Base-by-base conservation (phyloP, 257 asterid genomes). In the Solanum corneliomulleri region DNA sequence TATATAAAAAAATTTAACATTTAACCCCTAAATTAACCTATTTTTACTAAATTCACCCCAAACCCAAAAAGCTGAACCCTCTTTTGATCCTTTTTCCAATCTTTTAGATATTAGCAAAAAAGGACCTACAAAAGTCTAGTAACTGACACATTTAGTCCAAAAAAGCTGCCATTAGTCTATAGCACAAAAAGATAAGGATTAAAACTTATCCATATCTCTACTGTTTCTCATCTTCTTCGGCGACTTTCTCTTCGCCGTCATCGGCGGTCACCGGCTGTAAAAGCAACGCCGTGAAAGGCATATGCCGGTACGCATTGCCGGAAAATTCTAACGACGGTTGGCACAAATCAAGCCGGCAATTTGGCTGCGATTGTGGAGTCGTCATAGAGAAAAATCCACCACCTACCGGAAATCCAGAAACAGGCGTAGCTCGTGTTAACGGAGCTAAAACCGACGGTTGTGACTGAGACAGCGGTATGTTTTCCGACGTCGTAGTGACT, bases 201-300 rank as follows among this genome's bases (percentile, higher is more conserved):
- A 56, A 31, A 64, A 11, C 62, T 41, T 16, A 31, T 25, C 33
- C 41, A 25, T 42, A 41, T 66, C 64, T 68, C 84, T 72, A 71
- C 62, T 69, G 45, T 52, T 72, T 86, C 52, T 11, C 88, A 47
- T 47, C 58, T 20, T 86, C 88, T 21, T 35, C 74, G 47, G 15
- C 69, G 25, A 29, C 21, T 31, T 31, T 77, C 4, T 68, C 60
- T 12, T 87, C 89, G 15, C 31, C 83, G 39, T 89, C 95, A 60
- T 90, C 95, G 75, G 2, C 89, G 87, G 91, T 87, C 84, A 89
- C 88, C 83, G 95, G 94, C 82, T 96, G 94, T 93, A 92, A 64
- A 89, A 96, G 92, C 93, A 94, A 45, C 49, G 95, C 90, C 66
- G 96, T 94, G 83, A 95, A 93, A 20, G 97, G 94, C 97, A 94